These are phyloP conservation scores for Acer yangbiense DNA, from an alignment of 345 rosid genomes.

Conservation along the genomic window DNA sequence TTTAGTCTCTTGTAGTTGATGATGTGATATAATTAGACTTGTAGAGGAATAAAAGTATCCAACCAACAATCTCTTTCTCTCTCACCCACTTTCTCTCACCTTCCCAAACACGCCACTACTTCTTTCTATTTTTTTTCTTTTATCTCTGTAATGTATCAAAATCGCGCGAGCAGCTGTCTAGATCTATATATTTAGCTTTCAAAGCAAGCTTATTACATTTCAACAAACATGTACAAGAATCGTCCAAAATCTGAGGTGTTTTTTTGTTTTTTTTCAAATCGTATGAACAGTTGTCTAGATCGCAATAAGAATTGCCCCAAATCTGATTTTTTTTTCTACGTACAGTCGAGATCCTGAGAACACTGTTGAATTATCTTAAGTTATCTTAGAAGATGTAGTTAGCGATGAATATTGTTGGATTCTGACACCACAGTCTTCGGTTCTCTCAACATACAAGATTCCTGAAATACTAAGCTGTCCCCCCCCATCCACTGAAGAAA, in stretches of 20 bases:
- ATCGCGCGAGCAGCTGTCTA: too few relatives aligned
- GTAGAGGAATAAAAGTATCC: slow-evolving; percentile 22
- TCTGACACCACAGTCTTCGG: too few relatives aligned
- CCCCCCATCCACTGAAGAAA: slow-evolving; percentile 25
- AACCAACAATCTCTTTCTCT: slow-evolving; percentile 12
- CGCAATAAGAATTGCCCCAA: too few relatives aligned
- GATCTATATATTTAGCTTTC: too few relatives aligned
- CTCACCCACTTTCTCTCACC: slow-evolving; percentile 3
- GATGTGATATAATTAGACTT: background rate
- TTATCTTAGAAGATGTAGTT: background rate
- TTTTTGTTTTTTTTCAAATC: too few relatives aligned
- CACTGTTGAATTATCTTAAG: too few relatives aligned
- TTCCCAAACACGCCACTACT: slow-evolving; percentile 6
- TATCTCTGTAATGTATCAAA: too few relatives aligned
- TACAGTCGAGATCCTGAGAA: slow-evolving; percentile 10
- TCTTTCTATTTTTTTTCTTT: background rate
- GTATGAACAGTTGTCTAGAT: too few relatives aligned
- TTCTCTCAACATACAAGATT: slow-evolving; percentile 18
- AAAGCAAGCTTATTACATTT: background rate
- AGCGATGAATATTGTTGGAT: background rate
- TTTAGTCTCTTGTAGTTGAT: slow-evolving; percentile 1
- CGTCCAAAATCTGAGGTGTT: slow-evolving; percentile 14
- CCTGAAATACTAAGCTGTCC: slow-evolving; percentile 29
- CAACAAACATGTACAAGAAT: slow-evolving; percentile 37
- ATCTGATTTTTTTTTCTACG: background rate